Percentiles rank a stretch among this genome's conserved stretches.
These are phyloP conservation scores for Colletotrichum karsti DNA, from an alignment of 2,329 filamentous ascomycete genomes.

Conservation along the genomic window DNA sequence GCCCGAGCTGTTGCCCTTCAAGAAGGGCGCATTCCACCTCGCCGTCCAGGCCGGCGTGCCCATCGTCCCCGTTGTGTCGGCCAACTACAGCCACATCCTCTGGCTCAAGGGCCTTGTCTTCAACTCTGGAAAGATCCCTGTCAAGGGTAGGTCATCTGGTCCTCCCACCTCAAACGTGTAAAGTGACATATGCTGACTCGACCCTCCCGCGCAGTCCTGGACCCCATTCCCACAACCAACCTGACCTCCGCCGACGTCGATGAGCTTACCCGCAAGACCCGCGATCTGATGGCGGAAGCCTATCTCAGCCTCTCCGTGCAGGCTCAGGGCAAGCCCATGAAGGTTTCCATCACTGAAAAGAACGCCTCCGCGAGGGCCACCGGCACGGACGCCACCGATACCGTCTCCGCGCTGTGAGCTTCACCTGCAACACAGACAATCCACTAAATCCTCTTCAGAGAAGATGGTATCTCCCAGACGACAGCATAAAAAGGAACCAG, in stretches of 20 bases:
- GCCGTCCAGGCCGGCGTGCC: conserved; percentile 94
- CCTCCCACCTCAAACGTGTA: not conserved
- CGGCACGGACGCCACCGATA: conserved; percentile 20
- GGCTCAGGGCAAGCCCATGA: conserved; percentile 47
- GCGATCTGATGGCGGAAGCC: conserved; percentile 79
- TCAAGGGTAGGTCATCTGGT: conserved; percentile 70
- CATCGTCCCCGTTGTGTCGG: conserved; percentile 84
- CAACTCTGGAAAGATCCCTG: conserved; percentile 73
- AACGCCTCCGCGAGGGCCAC: conserved; percentile 22
- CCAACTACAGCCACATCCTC: conserved; percentile 81
- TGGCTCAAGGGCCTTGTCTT: conserved; percentile 72
- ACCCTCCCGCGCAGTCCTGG: conserved; percentile 65
- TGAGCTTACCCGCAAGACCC: conserved; percentile 71
- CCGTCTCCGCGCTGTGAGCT: conserved; percentile 21
- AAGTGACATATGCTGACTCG: not conserved
- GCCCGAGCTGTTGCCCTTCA: conserved; percentile 89
- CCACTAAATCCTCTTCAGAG: not conserved
- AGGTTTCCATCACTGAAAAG: conserved; percentile 11
- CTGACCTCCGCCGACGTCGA: conserved; percentile 82
- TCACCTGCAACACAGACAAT: not conserved
- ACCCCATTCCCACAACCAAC: conserved; percentile 80
- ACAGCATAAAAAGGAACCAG: not conserved
- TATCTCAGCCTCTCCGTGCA: conserved; percentile 62
- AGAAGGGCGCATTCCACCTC: conserved; percentile 98
- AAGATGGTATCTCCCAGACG: not conserved